These are phyloP conservation scores for Talaromyces trachyspermus DNA, from an alignment of 495 filamentous ascomycete species.

Conservation along the genomic window DNA sequence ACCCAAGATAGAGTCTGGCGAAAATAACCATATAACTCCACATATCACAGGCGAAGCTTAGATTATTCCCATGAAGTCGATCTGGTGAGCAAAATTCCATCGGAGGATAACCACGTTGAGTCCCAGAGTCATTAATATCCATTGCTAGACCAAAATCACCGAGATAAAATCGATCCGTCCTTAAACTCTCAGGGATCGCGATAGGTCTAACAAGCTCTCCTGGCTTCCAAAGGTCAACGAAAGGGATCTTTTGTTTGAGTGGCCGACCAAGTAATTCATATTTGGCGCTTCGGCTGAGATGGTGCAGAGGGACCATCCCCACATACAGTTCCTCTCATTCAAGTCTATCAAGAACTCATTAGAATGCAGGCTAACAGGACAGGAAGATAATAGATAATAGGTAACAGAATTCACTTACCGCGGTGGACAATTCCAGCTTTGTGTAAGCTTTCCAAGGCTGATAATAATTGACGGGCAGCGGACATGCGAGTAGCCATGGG, in stretches of 20 bases:
- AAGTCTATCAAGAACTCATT: constrained; percentile 13
- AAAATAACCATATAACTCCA: constrained; percentile 30
- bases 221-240: constrained; percentile 10
- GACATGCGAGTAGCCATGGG: constrained; percentile 20
- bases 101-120: constrained; percentile 13
- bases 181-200: constrained; percentile 10
- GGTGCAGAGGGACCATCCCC: constrained; percentile 15
- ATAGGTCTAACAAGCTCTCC: constrained; percentile 18
- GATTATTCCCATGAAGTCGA: constrained; percentile 17
- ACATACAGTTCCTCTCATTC: constrained; percentile 18
- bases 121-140: constrained; percentile 14
- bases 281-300: constrained; percentile 16
- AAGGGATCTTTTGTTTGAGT: constrained; percentile 14
- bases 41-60: constrained; percentile 27
- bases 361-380: constrained; percentile 3
- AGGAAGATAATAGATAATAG: constrained; percentile 4
- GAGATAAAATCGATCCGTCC: constrained; percentile 43
- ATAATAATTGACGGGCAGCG: constrained; percentile 23
- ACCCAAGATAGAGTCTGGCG: constrained; percentile 17
- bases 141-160: constrained; percentile 44
- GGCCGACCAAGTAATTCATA: constrained; percentile 21
- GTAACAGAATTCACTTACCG: too few relatives aligned
- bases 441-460: constrained; percentile 21
- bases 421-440: constrained; percentile 20
- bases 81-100: constrained; percentile 21